Percentiles rank a stretch among this genome's conserved stretches.
These are phyloP conservation scores for Lichtheimia ramosa DNA, from an alignment of 371 early-diverging fungal genomes.

Conservation along the genomic window DNA sequence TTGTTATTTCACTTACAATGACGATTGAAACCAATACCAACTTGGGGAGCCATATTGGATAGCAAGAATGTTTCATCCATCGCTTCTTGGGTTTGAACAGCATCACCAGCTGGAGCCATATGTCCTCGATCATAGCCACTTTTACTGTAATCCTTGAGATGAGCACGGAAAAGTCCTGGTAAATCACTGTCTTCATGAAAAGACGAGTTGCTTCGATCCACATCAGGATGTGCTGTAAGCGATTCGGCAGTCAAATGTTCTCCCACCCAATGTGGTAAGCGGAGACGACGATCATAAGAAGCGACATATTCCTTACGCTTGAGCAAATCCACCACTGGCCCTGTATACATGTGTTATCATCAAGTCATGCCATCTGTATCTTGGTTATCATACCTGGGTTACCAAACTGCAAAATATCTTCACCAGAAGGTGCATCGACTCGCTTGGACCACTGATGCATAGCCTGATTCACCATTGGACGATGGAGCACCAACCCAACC, in stretches of 20 bases:
- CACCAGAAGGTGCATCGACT: background rate
- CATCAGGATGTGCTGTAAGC: conserved; percentile 50
- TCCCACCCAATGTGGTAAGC: conserved; percentile 81
- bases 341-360: conserved; percentile 15
- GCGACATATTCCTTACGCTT: conserved; percentile 52
- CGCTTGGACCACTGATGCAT: background rate
- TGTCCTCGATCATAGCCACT: conserved; percentile 86
- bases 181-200: conserved; percentile 65
- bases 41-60: conserved; percentile 80
- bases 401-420: conserved; percentile 34
- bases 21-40: conserved; percentile 80
- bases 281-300: conserved; percentile 69
- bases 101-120: conserved; percentile 79
- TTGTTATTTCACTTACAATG: conserved; percentile 44
- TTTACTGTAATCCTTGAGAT: conserved; percentile 62
- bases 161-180: conserved; percentile 63
- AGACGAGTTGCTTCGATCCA: conserved; percentile 56
- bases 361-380: background rate
- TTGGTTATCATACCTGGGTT: conserved; percentile 36
- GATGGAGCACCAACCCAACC: background rate
- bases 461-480: background rate
- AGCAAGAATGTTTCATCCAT: conserved; percentile 78
- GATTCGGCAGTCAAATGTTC: conserved; percentile 73
- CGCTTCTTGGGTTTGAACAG: conserved; percentile 56
- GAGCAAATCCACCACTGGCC: conserved; percentile 51